These are phyloP conservation scores for Cetraspora pellucida DNA, from an alignment of 192 early-diverging fungal species.

Conservation along the genomic window DNA sequence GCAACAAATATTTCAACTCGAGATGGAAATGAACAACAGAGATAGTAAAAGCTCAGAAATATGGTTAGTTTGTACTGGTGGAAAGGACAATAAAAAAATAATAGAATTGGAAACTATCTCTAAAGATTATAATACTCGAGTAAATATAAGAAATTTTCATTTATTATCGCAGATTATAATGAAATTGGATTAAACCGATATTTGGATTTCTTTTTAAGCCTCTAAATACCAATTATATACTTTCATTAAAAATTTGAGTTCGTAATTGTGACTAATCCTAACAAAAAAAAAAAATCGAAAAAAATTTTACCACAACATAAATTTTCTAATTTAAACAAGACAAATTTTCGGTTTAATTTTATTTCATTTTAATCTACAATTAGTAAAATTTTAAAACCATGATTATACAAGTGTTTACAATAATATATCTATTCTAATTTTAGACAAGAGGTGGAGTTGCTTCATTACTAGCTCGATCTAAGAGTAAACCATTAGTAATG, in stretches of 20 bases:
- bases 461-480: neutral
- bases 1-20: neutral
- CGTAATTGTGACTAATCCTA: too few relatives aligned
- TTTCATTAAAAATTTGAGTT: too few relatives aligned
- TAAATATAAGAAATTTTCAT: neutral
- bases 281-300: too few relatives aligned
- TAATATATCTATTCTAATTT: neutral
- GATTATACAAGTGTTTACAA: too few relatives aligned
- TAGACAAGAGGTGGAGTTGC: conserved; percentile 9
- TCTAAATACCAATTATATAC: too few relatives aligned
- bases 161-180: neutral
- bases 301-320: too few relatives aligned
- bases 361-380: too few relatives aligned
- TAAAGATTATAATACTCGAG: neutral
- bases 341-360: too few relatives aligned
- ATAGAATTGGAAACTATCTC: neutral
- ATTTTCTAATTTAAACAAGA: too few relatives aligned
- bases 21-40: neutral
- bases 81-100: neutral
- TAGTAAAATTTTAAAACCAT: too few relatives aligned
- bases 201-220: too few relatives aligned
- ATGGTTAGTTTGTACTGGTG: neutral
- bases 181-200: too few relatives aligned
- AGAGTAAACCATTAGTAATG: neutral
- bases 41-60: neutral